Conservation (phyloP, 768 basidiomycete species). For the Mycena filopes region DNA sequence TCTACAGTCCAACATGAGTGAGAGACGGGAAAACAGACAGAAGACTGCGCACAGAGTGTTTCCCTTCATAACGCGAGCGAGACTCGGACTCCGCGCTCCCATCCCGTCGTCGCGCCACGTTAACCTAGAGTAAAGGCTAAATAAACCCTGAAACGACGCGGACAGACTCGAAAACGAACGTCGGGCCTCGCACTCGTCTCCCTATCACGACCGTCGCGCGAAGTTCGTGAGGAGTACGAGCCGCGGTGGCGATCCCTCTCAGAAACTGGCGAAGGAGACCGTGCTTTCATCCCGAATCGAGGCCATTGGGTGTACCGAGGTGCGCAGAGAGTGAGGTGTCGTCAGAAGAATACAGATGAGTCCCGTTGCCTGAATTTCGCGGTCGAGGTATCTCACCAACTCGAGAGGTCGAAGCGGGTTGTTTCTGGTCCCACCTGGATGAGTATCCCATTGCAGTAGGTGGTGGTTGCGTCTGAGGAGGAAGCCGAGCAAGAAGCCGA, state of each 20-base stretch:
- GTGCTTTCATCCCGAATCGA: conserved; percentile 8
- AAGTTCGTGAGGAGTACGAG: conserved; percentile 10
- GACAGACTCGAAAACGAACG: conserved; percentile 3
- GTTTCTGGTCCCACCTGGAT: conserved; percentile 30
- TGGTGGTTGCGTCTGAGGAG: neutral
- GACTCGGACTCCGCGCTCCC: conserved; percentile 4
- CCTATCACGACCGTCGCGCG: neutral
- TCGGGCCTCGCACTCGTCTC: neutral
- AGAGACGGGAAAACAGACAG: neutral
- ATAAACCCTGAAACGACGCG: conserved; percentile 1
- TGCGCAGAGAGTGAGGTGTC: conserved; percentile 17
- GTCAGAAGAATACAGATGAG: conserved; percentile 26
- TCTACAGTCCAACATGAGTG: neutral
- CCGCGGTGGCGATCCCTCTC: conserved; percentile 12
- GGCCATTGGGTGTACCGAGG: conserved; percentile 22
- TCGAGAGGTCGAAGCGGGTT: conserved; percentile 9
- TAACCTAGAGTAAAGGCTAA: conserved; percentile 13
- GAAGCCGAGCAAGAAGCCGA: no score
- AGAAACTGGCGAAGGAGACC: conserved; percentile 13
- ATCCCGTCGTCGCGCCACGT: conserved; percentile 8
- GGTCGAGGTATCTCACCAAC: conserved; percentile 27
- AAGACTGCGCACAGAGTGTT: conserved; percentile 3
- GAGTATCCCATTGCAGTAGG: conserved; percentile 26
- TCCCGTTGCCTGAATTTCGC: neutral
- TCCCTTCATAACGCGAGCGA: conserved; percentile 18